Percentiles rank a stretch among this genome's conserved stretches.
These are phyloP conservation scores for Juncus effusus DNA, from an alignment of 176 grass and related monocot genomes.

Conservation along the genomic window DNA sequence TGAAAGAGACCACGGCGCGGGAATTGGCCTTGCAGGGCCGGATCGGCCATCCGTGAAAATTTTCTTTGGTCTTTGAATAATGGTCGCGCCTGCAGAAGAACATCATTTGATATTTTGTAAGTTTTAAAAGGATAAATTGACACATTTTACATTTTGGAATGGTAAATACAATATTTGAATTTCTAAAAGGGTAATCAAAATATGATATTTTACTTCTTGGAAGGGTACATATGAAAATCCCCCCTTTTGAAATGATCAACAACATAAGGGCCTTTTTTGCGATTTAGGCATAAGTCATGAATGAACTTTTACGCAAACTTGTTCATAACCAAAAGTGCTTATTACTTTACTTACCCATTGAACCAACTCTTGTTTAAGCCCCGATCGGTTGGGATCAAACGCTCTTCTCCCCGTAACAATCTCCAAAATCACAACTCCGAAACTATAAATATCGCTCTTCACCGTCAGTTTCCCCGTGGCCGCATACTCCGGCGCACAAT, in stretches of 20 bases:
- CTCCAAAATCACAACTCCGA: constrained; percentile 77
- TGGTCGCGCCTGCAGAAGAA: constrained; percentile 58
- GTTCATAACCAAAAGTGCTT: no score
- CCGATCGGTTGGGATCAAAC: constrained; percentile 42
- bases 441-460: constrained; percentile 84
- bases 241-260: no score
- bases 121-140: background rate
- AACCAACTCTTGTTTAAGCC: constrained; percentile 56
- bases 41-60: constrained; percentile 74
- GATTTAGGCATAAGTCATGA: background rate
- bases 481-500: constrained; percentile 78
- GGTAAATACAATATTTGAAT: background rate
- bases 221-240: no score
- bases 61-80: constrained; percentile 79
- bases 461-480: constrained; percentile 61
- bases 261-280: background rate
- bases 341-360: constrained; percentile 46
- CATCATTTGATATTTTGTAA: constrained; percentile 8
- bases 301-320: no score
- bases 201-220: no score
- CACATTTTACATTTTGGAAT: background rate
- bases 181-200: no score
- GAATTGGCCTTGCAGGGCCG: constrained; percentile 38
- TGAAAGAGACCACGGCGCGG: constrained; percentile 54
- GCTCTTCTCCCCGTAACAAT: constrained; percentile 68